Conservation (phyloP, 2,329 filamentous ascomycete genomes). For the Ceratocystis alfenasii region DNA sequence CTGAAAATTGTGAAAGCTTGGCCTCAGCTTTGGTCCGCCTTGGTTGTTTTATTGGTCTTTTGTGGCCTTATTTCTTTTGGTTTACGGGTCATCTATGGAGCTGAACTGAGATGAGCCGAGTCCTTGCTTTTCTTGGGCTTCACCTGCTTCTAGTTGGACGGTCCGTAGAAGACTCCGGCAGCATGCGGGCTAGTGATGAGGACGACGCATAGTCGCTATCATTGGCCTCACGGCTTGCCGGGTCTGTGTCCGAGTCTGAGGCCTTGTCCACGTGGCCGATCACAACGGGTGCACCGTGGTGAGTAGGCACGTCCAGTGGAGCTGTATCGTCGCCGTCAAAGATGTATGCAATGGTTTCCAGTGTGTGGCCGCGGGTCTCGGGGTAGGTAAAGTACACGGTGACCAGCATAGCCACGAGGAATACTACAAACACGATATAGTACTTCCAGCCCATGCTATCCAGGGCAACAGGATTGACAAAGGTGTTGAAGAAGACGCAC, state of each 20-base stretch:
- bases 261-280: neutral
- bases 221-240: neutral
- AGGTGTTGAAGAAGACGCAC: slow-evolving; percentile 34
- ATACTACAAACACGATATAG: slow-evolving; percentile 35
- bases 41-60: neutral
- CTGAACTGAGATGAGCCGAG: neutral
- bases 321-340: slow-evolving; percentile 18
- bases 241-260: neutral
- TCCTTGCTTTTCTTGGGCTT: neutral
- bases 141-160: neutral
- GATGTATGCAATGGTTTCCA: slow-evolving; percentile 24
- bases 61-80: neutral
- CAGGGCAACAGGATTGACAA: slow-evolving; percentile 36
- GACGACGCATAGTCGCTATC: slow-evolving; percentile 1
- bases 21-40: neutral
- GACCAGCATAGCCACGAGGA: slow-evolving; percentile 33
- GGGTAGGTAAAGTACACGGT: slow-evolving; percentile 72
- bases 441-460: slow-evolving; percentile 33
- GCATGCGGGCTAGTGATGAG: neutral
- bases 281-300: neutral
- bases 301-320: neutral
- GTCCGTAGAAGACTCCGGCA: neutral
- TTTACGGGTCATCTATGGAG: neutral
- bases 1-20: too few relatives aligned
- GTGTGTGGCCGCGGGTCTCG: slow-evolving; percentile 52